A percentile compares a stretch with the other conserved stretches of the same genome.
These are phyloP conservation scores for Pythium brachiatum DNA, from an alignment of 352 stramenopile species.

Conservation along the genomic window DNA sequence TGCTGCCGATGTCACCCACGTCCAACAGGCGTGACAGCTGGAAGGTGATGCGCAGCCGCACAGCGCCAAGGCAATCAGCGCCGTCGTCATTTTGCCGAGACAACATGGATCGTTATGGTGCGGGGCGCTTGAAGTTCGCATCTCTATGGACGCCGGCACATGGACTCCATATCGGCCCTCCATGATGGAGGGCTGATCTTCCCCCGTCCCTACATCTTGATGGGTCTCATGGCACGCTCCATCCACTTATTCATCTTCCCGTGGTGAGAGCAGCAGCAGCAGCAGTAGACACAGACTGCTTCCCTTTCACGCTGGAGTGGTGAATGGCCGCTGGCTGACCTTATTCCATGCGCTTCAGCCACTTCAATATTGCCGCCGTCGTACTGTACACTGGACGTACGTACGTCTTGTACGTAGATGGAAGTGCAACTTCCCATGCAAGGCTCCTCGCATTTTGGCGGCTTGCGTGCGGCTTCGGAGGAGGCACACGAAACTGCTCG, in stretches of 20 bases:
- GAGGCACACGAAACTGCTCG: constrained; percentile 12
- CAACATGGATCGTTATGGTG: not conserved
- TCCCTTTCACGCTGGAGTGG: no score
- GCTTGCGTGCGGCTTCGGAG: constrained; percentile 14
- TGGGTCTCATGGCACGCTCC: not conserved
- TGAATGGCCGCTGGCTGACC: not conserved
- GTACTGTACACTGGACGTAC: not conserved
- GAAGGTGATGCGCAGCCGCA: constrained; percentile 4
- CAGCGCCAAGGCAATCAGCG: constrained; percentile 4
- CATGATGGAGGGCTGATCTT: no score
- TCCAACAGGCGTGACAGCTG: constrained; percentile 24
- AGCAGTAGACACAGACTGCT: no score
- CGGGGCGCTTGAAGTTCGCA: not conserved
- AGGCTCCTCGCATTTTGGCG: not conserved
- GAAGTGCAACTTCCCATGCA: constrained; percentile 6
- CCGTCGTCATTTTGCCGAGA: not conserved
- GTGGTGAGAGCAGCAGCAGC: no score
- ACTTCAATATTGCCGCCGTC: not conserved
- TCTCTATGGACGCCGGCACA: not conserved
- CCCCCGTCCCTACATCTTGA: not conserved
- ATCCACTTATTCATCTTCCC: not conserved
- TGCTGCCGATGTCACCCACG: not conserved
- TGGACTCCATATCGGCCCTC: no score
- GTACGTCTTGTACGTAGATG: not conserved
- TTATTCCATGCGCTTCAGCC: not conserved